Evolutionary conservation across 768 basidiomycete genomes (phyloP), one percentile per base, ranked within the genome.

Genomic region (Boletus subcaerulescens): DNA sequence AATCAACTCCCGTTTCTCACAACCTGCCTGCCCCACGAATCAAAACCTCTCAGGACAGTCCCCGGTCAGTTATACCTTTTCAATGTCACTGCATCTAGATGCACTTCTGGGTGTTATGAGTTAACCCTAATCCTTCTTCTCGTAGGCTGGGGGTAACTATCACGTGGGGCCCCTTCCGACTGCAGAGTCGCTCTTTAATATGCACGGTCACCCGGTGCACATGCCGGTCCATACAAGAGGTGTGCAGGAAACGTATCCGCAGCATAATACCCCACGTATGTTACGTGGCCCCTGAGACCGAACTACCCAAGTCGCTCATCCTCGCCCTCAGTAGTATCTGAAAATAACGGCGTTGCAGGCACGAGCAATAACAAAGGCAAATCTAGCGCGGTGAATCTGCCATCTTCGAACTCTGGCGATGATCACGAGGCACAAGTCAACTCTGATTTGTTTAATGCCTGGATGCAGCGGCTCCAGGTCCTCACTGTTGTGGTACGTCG

Each of bases 401-500:
- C 42, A n/a, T 3, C 57, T 40, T 18, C 58, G 3, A 31, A 26
- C 18, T 17, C 58, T 17, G 17, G 36, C 1, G 44, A 56, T 4
- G 53, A 59, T 10, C 52, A 50, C 2, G 57, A 69, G 6, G 12
- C 58, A 14, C 48, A 53, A 36, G 10, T 40, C 40, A 49, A 58
- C 4, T 58, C 69, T 1, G 58, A 65, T 14, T 33, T 72, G 5
- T 31, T 71, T 12, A 52, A 35, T 18, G 50, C 45, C 8, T 71
- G 69, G 69, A 65, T 40, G 55, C 56, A 67, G 15, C 61, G 67
- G 4, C 22, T 71, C 15, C 71, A 72, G 44, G 10, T 50, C 5
- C 63, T 71, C 33, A 71, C 69, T 26, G 29, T 67, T 15, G 59
- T 69, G 53, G 69, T 71, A 15, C 20, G 69, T 65, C 33, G 18